Conservation (phyloP, 495 filamentous ascomycete species). For the Cryomyces minteri region DNA sequence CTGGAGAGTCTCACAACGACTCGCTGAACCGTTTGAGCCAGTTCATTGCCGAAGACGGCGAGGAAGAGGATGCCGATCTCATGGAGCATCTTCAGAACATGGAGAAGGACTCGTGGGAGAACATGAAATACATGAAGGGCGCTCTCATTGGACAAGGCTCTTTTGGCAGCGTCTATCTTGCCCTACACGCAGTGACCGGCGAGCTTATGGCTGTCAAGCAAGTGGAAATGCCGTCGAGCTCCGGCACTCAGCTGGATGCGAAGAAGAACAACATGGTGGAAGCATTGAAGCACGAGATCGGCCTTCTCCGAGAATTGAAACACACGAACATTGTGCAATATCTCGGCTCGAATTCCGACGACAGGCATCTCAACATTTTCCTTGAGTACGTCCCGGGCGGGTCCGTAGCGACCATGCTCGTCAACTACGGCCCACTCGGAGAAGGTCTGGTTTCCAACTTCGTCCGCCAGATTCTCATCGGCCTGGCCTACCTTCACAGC, state of each 20-base stretch:
- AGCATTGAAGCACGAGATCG: conserved; percentile 90
- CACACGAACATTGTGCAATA: conserved; percentile 98
- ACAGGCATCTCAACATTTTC: conserved; percentile 96
- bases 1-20: conserved; percentile 20
- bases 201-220: conserved; percentile 98
- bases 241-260: conserved; percentile 63
- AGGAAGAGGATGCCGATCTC: conserved; percentile 53
- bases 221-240: conserved; percentile 76
- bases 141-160: conserved; percentile 92
- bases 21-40: conserved; percentile 47
- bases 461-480: conserved; percentile 85
- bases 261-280: conserved; percentile 96
- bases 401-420: conserved; percentile 93
- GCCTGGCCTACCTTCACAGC: conserved; percentile 89
- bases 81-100: conserved; percentile 50
- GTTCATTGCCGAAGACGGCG: conserved; percentile 56
- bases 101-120: conserved; percentile 81
- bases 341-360: conserved; percentile 78
- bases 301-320: conserved; percentile 79
- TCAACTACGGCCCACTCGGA: conserved; percentile 86
- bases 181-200: conserved; percentile 90
- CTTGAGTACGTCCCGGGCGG: conserved; percentile 97
- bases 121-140: conserved; percentile 98
- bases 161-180: conserved; percentile 92
- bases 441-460: conserved; percentile 93